Base-by-base conservation (phyloP, 495 filamentous ascomycete species). In the Glonium stellatum region DNA sequence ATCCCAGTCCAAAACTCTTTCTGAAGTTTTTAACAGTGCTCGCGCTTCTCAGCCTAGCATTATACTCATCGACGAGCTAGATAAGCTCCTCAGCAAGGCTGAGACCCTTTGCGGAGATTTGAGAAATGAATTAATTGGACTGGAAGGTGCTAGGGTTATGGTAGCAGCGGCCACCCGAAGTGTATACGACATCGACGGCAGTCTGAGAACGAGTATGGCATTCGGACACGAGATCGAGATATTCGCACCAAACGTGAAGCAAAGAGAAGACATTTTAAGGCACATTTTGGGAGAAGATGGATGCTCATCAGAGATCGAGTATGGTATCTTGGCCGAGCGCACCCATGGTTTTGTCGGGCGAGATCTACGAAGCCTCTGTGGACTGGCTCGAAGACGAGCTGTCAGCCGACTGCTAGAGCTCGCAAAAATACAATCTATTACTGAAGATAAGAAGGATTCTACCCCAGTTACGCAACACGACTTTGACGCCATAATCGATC, bases 41-140 rank as follows among this genome's bases (percentile, higher is more conserved):
- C 73, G 75, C 50, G 77, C 79, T 5, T 77, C 79, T 59, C 85
- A 91, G 69, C 91, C 93, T 0, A 90, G 89, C 63, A 80, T 93
- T 5, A 79, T 98, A 34, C 74, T 95, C 13, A 86, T 97, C 41
- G 91, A 97, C 69, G 79, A 90, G 58, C 72, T 97, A 31, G 88
- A 96, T 53, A 78, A 77, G 54, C 73, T 96, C 25, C 87, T 89
- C 50, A 82, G 83, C 13, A 90, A 86, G 53, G 71, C 75, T 58
- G 71, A 73, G 50, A 34, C 13, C 25, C 58, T 53, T 41, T 5
- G 63, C 69, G 19, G 72, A 72, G 19, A 54, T 27, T 64, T 87
- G 5, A 73, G 37, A 67, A 74, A 62, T 70, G 75, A 72, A 34
- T 21, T 76, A 13, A 77, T 80, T 36, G 61, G 68, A 25, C 68